Base-by-base conservation (phyloP, 139 green algal species). In the Micractinium sp. region DNA sequence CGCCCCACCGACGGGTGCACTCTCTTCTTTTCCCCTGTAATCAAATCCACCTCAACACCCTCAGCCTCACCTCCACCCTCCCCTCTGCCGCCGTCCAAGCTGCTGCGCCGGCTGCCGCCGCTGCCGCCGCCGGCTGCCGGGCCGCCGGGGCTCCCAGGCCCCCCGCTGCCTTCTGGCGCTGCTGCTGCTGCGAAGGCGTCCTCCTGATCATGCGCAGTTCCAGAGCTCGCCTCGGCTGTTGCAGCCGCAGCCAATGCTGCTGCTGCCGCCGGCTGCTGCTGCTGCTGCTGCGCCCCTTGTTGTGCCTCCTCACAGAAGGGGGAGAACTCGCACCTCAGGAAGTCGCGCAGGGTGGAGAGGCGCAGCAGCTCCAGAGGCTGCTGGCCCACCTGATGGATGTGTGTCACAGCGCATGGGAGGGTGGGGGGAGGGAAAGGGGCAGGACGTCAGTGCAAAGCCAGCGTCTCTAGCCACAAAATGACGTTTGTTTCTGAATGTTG, bases 281-380 rank as follows among this genome's bases (percentile, higher is more conserved):
- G 83, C 4, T 47, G 13, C 74, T 36, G 90, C 82, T 38, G 79
- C 31, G 23, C 13, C n/a, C 27, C n/a, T n/a, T n/a, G n/a, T n/a
- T 16, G 20, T 71, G 63, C 33, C n/a, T 56, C 47, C 47, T 56
- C 16, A 56, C 66, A 81, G 25, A 94, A 85, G 1, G 95, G 92
- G 9, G 74, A 81, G 83, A 98, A 95, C 79, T 98, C 96, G 85
- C 94, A 92, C 60, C 92, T 88, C 67, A 99, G 86, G 91, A 96
- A 97, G 89, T 98, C 94, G 1, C 96, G 88, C 88, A 99, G 90
- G 2, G 96, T 79, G n/a, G 88, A 92, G 12, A 97, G 90, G 82
- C 95, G 86, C 79, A 96, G 87, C 66, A 95, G 91, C 85, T 96
- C 91, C 41, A 93, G 74, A 4, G 89, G 88, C 76, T 93, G 88